Conservation (phyloP, 192 early-diverging fungal species). For the Podila epigama region DNA sequence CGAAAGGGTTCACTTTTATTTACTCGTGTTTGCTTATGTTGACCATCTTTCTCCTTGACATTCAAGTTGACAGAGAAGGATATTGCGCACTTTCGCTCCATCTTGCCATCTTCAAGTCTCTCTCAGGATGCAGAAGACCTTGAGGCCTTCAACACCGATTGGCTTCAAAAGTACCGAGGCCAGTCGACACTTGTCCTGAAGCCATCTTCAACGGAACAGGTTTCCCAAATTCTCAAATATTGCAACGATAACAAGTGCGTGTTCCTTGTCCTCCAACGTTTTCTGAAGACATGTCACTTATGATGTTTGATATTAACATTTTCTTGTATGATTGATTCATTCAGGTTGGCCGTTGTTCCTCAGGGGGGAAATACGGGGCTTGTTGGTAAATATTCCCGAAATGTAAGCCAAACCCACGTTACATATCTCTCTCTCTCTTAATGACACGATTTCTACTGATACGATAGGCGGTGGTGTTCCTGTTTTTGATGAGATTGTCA, state of each 20-base stretch:
- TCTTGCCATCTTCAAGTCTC: constrained; percentile 53
- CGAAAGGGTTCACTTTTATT: neutral
- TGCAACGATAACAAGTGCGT: constrained; percentile 74
- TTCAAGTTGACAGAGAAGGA: constrained; percentile 68
- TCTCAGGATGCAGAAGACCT: constrained; percentile 67
- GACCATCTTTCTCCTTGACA: neutral
- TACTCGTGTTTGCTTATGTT: neutral
- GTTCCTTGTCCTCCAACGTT: neutral
- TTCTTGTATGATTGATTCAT: too few relatives aligned
- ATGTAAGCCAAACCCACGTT: neutral
- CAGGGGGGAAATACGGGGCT: constrained; percentile 99
- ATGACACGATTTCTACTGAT: too few relatives aligned
- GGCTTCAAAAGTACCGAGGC: constrained; percentile 95
- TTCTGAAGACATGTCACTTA: too few relatives aligned
- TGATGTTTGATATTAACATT: neutral
- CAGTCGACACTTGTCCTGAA: constrained; percentile 80
- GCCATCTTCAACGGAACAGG: constrained; percentile 86
- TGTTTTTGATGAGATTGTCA: constrained; percentile 94
- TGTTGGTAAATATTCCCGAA: constrained; percentile 70
- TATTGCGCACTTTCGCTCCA: constrained; percentile 63
- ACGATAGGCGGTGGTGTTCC: constrained; percentile 88
- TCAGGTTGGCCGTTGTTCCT: constrained; percentile 88
- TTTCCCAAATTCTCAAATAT: constrained; percentile 84
- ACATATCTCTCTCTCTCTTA: neutral
- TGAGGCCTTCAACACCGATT: constrained; percentile 82